Conservation (phyloP, 108 stramenopile genomes). For the Fragilariopsis cylindrus region DNA sequence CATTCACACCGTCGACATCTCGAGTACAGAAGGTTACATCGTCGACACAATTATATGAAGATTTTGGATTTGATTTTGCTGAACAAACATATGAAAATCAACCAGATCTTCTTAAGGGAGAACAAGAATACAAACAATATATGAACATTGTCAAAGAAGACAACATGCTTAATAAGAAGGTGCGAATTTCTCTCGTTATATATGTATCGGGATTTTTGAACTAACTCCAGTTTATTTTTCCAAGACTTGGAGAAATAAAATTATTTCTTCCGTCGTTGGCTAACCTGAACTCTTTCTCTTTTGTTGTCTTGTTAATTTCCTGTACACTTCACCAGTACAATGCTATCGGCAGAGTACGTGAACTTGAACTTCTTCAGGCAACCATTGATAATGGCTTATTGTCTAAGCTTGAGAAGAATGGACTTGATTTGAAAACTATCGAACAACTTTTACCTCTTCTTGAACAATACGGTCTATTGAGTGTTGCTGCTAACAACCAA, state of each 20-base stretch:
- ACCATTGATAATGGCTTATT: conserved; percentile 82
- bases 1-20: conserved; percentile 24
- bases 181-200: conserved; percentile 30
- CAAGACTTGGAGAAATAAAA: no score
- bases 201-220: not conserved
- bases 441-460: conserved; percentile 74
- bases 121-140: conserved; percentile 89
- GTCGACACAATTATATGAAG: conserved; percentile 51
- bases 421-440: conserved; percentile 73
- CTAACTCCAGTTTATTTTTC: no score
- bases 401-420: conserved; percentile 78
- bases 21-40: conserved; percentile 16
- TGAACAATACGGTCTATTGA: conserved; percentile 68
- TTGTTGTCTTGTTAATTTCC: conserved; percentile 2
- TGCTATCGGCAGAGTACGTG: conserved; percentile 79
- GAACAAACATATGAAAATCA: conserved; percentile 84
- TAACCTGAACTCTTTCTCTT: conserved; percentile 7
- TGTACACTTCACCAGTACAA: conserved; percentile 56
- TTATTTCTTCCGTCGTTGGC: not conserved
- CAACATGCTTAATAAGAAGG: conserved; percentile 83
- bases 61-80: conserved; percentile 80
- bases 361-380: conserved; percentile 75
- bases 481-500: conserved; percentile 83
- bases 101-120: conserved; percentile 70
- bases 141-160: conserved; percentile 64